Evolutionary conservation across 2,329 filamentous ascomycete genomes (phyloP).

Genomic region (Penicillium sp.): DNA sequence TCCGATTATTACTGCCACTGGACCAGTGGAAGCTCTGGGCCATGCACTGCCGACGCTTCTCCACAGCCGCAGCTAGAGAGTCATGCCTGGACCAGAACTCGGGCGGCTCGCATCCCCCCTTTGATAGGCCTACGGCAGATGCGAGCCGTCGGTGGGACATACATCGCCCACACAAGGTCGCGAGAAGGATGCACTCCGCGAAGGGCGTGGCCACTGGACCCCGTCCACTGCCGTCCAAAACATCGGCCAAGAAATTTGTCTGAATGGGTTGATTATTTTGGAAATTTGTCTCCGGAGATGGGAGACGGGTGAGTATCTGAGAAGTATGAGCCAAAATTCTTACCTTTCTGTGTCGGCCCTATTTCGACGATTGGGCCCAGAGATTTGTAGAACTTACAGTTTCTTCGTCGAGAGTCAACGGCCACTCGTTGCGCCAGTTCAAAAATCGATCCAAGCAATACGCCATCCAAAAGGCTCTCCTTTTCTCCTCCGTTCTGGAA

Average conservation of each 20-base stretch:
- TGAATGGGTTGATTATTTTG: background rate
- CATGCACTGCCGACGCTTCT: background rate
- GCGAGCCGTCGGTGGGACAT: background rate
- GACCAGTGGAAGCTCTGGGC: background rate
- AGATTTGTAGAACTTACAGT: background rate
- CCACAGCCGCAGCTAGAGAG: background rate
- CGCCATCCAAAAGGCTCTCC: constrained; percentile 7
- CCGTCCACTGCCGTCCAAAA: background rate
- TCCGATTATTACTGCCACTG: background rate
- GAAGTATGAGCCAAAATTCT: background rate
- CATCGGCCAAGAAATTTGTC: background rate
- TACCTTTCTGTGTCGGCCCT: too few relatives aligned
- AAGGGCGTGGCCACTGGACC: background rate
- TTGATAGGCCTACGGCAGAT: background rate
- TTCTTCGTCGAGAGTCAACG: constrained; percentile 4
- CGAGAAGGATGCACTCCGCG: background rate
- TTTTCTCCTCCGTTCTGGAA: background rate
- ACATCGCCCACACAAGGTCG: background rate
- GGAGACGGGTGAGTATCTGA: background rate
- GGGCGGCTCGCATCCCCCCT: background rate
- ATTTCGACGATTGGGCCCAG: too few relatives aligned
- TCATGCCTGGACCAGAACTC: background rate
- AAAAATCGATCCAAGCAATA: constrained; percentile 8
- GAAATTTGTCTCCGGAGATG: background rate
- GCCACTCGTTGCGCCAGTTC: constrained; percentile 9